Conservation (phyloP, 2,329 filamentous ascomycete genomes). For the Neopestalotiopsis clavispora region DNA sequence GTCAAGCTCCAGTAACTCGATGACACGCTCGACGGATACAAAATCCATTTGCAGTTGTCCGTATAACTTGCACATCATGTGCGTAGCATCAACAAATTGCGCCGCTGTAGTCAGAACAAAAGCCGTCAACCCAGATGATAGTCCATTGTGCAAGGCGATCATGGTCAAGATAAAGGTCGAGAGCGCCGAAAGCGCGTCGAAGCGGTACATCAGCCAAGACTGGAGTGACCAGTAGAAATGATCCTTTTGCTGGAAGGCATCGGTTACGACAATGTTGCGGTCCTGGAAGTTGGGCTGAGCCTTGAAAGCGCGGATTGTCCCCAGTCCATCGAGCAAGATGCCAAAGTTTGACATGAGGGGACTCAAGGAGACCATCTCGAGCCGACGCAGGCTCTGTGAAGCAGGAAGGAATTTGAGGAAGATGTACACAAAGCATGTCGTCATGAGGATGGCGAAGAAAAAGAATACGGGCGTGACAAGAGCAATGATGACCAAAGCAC, state of each 20-base stretch:
- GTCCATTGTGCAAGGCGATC: constrained; percentile 75
- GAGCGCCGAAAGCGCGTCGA: constrained; percentile 72
- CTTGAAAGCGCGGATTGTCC: constrained; percentile 83
- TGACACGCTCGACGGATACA: constrained; percentile 84
- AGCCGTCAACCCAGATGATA: constrained; percentile 79
- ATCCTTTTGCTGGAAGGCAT: constrained; percentile 92
- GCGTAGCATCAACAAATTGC: constrained; percentile 72
- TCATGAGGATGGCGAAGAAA: constrained; percentile 71
- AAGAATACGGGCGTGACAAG: constrained; percentile 80
- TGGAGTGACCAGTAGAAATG: constrained; percentile 95
- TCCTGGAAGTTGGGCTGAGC: constrained; percentile 81
- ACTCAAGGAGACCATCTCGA: constrained; percentile 89
- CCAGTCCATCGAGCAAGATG: constrained; percentile 82
- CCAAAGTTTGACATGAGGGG: constrained; percentile 94
- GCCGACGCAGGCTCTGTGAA: constrained; percentile 79
- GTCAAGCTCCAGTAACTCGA: constrained; percentile 80
- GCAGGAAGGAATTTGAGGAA: constrained; percentile 81
- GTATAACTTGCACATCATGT: constrained; percentile 77
- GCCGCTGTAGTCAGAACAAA: constrained; percentile 80
- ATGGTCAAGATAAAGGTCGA: constrained; percentile 77
- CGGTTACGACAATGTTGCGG: constrained; percentile 79
- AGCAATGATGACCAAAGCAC: constrained; percentile 78
- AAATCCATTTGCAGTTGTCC: constrained; percentile 91
- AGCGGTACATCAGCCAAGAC: constrained; percentile 82
- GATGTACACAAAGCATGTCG: constrained; percentile 70